These are phyloP conservation scores for Lentinula boryana DNA, from an alignment of 768 basidiomycete genomes.

Conservation along the genomic window DNA sequence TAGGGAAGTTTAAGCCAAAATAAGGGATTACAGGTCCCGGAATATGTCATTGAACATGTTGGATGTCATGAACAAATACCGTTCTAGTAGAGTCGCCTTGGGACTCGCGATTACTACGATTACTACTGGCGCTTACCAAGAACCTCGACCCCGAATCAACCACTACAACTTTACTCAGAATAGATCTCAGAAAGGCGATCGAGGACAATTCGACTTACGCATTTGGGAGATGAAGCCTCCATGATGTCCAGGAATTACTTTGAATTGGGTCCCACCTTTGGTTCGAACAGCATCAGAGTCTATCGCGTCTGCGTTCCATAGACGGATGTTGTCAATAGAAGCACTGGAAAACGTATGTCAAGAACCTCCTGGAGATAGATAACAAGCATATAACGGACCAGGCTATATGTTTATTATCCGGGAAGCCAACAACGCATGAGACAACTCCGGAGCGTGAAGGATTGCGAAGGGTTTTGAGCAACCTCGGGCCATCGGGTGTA, in stretches of 20 bases:
- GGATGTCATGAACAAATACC: conserved; percentile 89
- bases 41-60: conserved; percentile 26
- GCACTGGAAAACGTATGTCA: conserved; percentile 44
- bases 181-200: conserved; percentile 10
- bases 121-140: conserved; percentile 88
- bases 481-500: conserved; percentile 63
- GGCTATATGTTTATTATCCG: conserved; percentile 87
- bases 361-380: not conserved
- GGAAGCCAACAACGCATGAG: conserved; percentile 86
- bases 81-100: conserved; percentile 87
- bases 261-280: conserved; percentile 78
- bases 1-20: not conserved
- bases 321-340: conserved; percentile 85
- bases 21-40: not conserved
- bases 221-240: conserved; percentile 92
- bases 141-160: conserved; percentile 82
- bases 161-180: conserved; percentile 39
- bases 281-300: conserved; percentile 60
- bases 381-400: conserved; percentile 49
- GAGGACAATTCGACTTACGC: conserved; percentile 47
- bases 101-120: conserved; percentile 92
- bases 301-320: conserved; percentile 85
- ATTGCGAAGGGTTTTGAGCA: conserved; percentile 80
- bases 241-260: conserved; percentile 94
- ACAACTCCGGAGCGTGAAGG: conserved; percentile 87